Evolutionary conservation across 305 asterid species (phyloP).

Genomic region (Fraxinus angustifolia): DNA sequence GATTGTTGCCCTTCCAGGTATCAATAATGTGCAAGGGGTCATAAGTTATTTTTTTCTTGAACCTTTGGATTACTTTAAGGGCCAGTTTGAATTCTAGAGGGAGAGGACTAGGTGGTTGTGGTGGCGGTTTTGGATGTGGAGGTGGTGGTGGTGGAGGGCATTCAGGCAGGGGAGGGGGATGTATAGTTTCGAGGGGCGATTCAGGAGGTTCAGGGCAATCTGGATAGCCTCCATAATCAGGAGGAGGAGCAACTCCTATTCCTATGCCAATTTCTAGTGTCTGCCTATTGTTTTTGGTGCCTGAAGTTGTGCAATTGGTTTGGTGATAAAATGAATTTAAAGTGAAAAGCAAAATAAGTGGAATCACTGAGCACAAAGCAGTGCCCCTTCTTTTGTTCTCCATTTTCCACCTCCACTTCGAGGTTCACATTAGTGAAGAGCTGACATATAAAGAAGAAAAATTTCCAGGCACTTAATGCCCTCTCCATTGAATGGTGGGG

Average conservation of each 20-base stretch:
- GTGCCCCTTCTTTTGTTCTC: background rate
- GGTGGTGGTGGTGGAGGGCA: slow-evolving; percentile 10
- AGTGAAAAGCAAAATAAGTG: slow-evolving; percentile 25
- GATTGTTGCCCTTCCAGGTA: too few relatives aligned
- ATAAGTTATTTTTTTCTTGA: too few relatives aligned
- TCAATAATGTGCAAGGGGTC: too few relatives aligned
- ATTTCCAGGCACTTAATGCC: background rate
- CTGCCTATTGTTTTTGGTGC: background rate
- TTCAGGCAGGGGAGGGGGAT: background rate
- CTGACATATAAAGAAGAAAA: background rate
- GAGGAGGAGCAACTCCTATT: slow-evolving; percentile 29
- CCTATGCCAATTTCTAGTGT: background rate
- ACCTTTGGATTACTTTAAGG: too few relatives aligned
- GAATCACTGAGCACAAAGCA: slow-evolving; percentile 5
- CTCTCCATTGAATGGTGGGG: background rate
- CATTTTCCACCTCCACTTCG: slow-evolving; percentile 8
- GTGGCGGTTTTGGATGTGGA: background rate
- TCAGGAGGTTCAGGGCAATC: too few relatives aligned
- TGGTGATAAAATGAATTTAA: slow-evolving; percentile 20
- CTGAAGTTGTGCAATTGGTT: background rate
- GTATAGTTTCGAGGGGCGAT: too few relatives aligned
- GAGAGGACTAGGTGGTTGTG: background rate
- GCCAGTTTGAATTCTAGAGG: too few relatives aligned
- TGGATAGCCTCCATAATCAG: slow-evolving; percentile 27
- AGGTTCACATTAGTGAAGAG: background rate